Evolutionary conservation across 2,329 filamentous ascomycete species (phyloP).

Genomic region (Aspergillus japonicus): DNA sequence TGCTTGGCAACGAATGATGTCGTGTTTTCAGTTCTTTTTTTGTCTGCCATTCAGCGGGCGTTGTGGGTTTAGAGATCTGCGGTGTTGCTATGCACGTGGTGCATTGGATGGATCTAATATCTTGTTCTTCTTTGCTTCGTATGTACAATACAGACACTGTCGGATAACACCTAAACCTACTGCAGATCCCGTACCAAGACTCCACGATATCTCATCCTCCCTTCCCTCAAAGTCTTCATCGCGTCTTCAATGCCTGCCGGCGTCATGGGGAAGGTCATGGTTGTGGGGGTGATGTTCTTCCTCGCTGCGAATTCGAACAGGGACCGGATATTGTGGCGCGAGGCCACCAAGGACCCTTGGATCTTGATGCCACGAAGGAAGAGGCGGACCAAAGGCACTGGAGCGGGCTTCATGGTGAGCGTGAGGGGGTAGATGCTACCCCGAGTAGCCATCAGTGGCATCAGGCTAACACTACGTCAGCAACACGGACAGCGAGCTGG

Average conservation of each 20-base stretch:
- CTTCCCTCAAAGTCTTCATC: constrained; percentile 47
- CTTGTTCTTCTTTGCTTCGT: neutral
- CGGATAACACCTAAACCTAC: neutral
- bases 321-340: constrained; percentile 61
- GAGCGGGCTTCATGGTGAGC: constrained; percentile 19
- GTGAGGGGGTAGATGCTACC: constrained; percentile 31
- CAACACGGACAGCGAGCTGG: too few relatives aligned
- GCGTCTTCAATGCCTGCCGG: constrained; percentile 48
- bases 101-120: neutral
- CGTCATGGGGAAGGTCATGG: constrained; percentile 62
- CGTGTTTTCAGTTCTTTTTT: neutral
- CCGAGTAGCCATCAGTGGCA: constrained; percentile 27
- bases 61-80: neutral
- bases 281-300: constrained; percentile 61
- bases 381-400: constrained; percentile 45
- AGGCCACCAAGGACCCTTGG: constrained; percentile 62
- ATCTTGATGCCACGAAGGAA: constrained; percentile 57
- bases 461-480: neutral
- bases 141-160: neutral
- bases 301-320: constrained; percentile 62
- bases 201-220: constrained; percentile 46
- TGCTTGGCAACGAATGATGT: neutral
- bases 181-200: neutral
- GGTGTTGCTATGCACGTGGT: neutral
- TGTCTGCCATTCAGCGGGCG: neutral